Percentiles rank a stretch among this genome's conserved stretches.
Conservation (phyloP, 257 asterid genomes). For the Solanum pinnatisectum region DNA sequence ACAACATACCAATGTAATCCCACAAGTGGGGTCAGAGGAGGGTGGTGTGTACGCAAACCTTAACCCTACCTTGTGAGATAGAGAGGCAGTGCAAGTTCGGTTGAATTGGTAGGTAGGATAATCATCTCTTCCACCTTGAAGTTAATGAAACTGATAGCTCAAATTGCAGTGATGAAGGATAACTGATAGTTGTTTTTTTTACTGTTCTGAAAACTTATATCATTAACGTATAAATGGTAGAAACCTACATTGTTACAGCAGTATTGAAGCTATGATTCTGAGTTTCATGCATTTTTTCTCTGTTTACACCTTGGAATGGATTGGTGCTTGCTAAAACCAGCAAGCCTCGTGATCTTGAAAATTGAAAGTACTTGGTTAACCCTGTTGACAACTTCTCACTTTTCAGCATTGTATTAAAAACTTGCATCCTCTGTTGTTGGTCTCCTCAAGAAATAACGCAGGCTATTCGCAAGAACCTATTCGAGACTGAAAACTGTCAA, state of each 20-base stretch:
- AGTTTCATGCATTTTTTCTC: background rate
- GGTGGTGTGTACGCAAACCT: background rate
- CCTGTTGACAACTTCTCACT: background rate
- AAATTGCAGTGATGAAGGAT: background rate
- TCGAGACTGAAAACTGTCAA: background rate
- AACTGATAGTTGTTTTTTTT: background rate
- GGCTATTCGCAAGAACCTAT: conserved; percentile 84
- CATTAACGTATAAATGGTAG: background rate
- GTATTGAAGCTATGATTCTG: background rate
- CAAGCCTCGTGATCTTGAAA: background rate
- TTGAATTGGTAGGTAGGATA: background rate
- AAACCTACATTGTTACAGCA: background rate
- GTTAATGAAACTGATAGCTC: background rate
- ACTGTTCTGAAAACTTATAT: background rate
- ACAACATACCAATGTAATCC: background rate
- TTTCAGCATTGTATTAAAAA: conserved; percentile 32
- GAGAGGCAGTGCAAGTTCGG: background rate
- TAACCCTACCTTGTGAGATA: background rate
- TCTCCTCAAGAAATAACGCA: conserved; percentile 77
- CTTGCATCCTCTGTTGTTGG: conserved; percentile 86
- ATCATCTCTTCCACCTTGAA: background rate
- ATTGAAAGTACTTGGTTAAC: background rate
- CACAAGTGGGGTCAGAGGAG: background rate
- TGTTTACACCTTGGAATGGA: background rate
- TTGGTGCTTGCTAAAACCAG: background rate